These are phyloP conservation scores for Cajanus cajan DNA, from an alignment of 306 rosid genomes.

Conservation along the genomic window DNA sequence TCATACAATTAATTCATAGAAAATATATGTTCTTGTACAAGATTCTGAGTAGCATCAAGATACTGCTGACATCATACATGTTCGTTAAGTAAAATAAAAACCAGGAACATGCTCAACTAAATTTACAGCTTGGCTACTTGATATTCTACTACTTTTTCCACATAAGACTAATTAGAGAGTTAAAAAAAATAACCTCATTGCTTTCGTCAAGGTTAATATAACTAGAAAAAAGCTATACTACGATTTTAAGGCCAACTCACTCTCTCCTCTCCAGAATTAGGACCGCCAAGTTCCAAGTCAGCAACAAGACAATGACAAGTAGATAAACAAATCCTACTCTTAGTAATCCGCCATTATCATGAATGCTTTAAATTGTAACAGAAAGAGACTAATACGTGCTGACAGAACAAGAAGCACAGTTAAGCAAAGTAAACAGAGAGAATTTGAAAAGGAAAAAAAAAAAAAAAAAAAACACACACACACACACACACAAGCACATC, in stretches of 20 bases:
- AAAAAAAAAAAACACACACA: too few species aligned
- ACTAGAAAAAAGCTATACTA: not conserved
- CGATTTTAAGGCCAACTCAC: not conserved
- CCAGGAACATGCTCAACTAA: not conserved
- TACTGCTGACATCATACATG: too few species aligned
- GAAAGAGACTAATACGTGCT: not conserved
- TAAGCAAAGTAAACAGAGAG: not conserved
- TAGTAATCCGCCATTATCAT: not conserved
- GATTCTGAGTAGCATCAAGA: not conserved
- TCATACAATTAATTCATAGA: not conserved
- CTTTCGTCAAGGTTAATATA: not conserved
- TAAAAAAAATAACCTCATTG: too few species aligned
- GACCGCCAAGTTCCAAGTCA: not conserved
- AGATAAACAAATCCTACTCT: not conserved
- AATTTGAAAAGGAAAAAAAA: not conserved
- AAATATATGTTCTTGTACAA: not conserved
- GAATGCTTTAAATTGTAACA: not conserved
- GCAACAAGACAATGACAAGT: too few species aligned
- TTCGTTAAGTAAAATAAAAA: not conserved
- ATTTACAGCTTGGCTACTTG: not conserved
- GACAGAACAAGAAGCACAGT: not conserved
- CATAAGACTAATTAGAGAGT: too few species aligned
- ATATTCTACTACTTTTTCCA: not conserved
- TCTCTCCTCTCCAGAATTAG: not conserved
- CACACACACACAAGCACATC: too few species aligned